Conservation (phyloP, 768 basidiomycete species). For the Leccinum boreale region DNA sequence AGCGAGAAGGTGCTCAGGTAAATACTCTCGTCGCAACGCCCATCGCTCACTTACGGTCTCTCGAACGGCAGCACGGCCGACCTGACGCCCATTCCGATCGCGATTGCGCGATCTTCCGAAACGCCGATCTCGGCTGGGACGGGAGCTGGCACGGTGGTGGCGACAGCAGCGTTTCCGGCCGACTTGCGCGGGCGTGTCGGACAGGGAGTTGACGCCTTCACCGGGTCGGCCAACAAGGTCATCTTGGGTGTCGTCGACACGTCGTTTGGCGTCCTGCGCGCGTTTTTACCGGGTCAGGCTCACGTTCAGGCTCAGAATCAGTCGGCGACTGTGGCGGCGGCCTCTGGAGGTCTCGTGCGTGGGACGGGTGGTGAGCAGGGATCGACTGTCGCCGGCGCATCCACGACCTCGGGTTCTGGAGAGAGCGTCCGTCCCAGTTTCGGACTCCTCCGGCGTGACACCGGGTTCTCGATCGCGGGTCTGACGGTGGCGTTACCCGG, state of each 20-base stretch:
- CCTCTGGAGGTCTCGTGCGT: no score
- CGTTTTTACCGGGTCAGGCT: conserved; percentile 55
- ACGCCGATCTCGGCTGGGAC: conserved; percentile 28
- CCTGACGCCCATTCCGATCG: conserved; percentile 76
- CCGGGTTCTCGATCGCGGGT: conserved; percentile 80
- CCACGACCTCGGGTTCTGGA: not conserved
- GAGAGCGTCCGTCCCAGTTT: conserved; percentile 47
- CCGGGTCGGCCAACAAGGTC: conserved; percentile 77
- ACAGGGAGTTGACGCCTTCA: conserved; percentile 75
- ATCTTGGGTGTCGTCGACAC: conserved; percentile 86
- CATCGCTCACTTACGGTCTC: not conserved
- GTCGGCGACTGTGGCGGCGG: no score
- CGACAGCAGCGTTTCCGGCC: conserved; percentile 35
- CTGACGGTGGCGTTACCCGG: conserved; percentile 63
- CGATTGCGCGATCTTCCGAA: conserved; percentile 43
- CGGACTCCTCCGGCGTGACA: conserved; percentile 69
- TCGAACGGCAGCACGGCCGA: conserved; percentile 58
- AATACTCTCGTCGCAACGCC: conserved; percentile 1
- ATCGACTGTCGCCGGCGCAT: not conserved
- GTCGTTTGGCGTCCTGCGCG: conserved; percentile 82
- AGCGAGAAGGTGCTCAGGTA: conserved; percentile 60
- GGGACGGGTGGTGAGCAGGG: no score
- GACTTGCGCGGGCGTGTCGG: conserved; percentile 73
- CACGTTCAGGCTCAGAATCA: not conserved
- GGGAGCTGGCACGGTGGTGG: conserved; percentile 13